A percentile compares a stretch with the other conserved stretches of the same genome.
Evolutionary conservation across 2,329 filamentous ascomycete genomes (phyloP).

Genomic region (Diaporthe capsici): DNA sequence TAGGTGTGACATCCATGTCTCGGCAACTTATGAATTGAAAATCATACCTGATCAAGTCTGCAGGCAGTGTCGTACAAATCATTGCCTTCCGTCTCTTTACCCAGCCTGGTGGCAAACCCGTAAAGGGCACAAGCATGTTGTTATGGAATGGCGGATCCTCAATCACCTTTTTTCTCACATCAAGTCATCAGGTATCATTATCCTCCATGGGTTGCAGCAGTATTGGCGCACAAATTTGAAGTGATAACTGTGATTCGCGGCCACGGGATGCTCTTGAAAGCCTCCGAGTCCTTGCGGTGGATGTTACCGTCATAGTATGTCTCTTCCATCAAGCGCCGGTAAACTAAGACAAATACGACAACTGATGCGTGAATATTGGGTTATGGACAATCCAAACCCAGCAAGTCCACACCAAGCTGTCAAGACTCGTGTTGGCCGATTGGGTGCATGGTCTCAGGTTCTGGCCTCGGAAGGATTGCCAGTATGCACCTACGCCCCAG

Average conservation of each 20-base stretch:
- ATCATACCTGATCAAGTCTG: background rate
- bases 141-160: background rate
- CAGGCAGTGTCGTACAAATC: background rate
- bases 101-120: background rate
- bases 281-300: background rate
- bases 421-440: background rate
- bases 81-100: background rate
- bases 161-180: too few relatives aligned
- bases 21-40: accelerated
- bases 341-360: background rate
- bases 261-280: background rate
- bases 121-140: background rate
- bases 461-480: background rate
- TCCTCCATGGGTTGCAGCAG: too few relatives aligned
- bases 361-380: background rate
- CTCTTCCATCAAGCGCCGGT: background rate
- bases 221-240: too few relatives aligned
- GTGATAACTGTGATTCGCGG: too few relatives aligned
- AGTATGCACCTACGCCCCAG: background rate
- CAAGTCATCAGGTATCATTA: too few relatives aligned
- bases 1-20: background rate
- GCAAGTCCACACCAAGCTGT: background rate
- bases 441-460: too few relatives aligned
- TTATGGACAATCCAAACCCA: background rate
- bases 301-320: too few relatives aligned